Evolutionary conservation across 345 rosid species (phyloP), one percentile per base, ranked within the genome.

Genomic region (Sisymbrium irio): DNA sequence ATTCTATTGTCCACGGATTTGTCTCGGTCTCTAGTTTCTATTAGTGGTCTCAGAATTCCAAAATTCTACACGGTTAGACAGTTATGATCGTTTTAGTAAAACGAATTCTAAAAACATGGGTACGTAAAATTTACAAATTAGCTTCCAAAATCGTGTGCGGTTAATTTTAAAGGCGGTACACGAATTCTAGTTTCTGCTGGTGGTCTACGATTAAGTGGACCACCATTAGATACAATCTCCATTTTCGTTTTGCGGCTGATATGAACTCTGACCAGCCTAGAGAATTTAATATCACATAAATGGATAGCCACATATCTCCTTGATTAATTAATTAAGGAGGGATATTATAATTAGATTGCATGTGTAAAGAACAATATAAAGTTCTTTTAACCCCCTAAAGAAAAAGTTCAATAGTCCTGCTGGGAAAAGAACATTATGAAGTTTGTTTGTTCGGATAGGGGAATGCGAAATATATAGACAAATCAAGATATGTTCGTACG

Each of bases 301-400:
- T 46, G 11, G 59, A 47, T 60, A 37, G 60, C 67, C 67, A 71
- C 68, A 50, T 70, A 70, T 59, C 8, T 28, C 33, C n/a, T n/a
- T n/a, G n/a, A 12, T 2, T 50, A 22, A 71, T 62, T 71, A 27
- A 15, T 15, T 61, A 27, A 71, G 32, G 37, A 17, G 75, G 61
- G 60, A 39, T 28, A 27, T 61, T 50, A 62, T 27, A 72, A 51
- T 10, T 30, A 72, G 44, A 53, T 62, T 15, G 25, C 35, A 51
- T 62, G 17, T 30, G 36, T 72, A 72, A 62, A 72, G 69, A 62
- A 72, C 55, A 50, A 72, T 40, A 30, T 32, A 62, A 41, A 33
- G 5, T 64, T 37, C 33, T 33, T 46, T 44, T 57, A 58, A 45
- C 56, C 36, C n/a, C n/a, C 50, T 9, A 58, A 45, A 30, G 17